These are phyloP conservation scores for Naganishia albida DNA, from an alignment of 1,284 basidiomycete species.

Conservation along the genomic window DNA sequence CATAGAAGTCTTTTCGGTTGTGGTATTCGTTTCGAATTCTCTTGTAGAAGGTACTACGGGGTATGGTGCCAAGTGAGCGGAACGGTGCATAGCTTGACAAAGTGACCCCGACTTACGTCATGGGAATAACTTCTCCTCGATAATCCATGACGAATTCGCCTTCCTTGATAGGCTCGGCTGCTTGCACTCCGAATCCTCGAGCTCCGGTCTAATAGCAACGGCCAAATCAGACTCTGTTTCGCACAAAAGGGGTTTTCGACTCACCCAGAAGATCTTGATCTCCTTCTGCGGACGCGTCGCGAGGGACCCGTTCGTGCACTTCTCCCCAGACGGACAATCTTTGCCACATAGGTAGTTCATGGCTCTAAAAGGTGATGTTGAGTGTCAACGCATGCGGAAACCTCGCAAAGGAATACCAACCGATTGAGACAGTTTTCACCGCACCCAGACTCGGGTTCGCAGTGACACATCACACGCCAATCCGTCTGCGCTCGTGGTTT, in stretches of 20 bases:
- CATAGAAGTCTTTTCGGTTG: conserved; percentile 53
- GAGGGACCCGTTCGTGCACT: conserved; percentile 47
- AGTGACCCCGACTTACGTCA: conserved; percentile 37
- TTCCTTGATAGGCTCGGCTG: conserved; percentile 50
- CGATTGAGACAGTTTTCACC: conserved; percentile 56
- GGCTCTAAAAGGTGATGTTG: conserved; percentile 37
- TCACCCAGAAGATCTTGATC: conserved; percentile 48
- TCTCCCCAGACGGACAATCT: conserved; percentile 53
- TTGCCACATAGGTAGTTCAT: conserved; percentile 57
- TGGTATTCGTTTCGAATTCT: conserved; percentile 48
- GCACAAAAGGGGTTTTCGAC: conserved; percentile 11
- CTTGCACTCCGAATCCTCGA: conserved; percentile 56
- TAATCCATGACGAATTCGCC: conserved; percentile 58
- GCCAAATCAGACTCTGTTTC: neutral
- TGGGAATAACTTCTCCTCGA: conserved; percentile 48
- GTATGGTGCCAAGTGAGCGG: neutral
- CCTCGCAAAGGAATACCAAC: conserved; percentile 30
- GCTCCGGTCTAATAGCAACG: conserved; percentile 48
- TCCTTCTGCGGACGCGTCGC: conserved; percentile 43
- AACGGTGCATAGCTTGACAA: conserved; percentile 1
- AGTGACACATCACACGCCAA: conserved; percentile 50
- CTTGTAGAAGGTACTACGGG: conserved; percentile 45
- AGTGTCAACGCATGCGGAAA: neutral
- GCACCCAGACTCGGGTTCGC: conserved; percentile 49
- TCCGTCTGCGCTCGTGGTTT: conserved; percentile 36